Base-by-base conservation (phyloP, 1,284 basidiomycete species). In the Ganoderma resinaceum region DNA sequence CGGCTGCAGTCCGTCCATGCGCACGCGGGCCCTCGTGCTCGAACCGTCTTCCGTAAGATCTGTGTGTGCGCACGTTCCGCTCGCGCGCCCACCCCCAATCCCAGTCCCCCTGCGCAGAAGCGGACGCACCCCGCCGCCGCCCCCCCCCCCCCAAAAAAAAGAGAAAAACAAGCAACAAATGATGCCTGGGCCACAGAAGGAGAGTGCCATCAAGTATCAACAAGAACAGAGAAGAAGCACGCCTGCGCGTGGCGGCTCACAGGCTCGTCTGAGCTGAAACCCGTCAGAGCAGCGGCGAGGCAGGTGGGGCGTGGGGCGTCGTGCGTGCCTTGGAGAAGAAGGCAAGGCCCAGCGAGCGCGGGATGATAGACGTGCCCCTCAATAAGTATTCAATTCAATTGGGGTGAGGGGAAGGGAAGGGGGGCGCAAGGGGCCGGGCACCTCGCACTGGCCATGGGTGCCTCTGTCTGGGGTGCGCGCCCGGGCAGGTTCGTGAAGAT, bases 251-350 rank as follows among this genome's bases (percentile, higher is more conserved):
- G n/a, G 33, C 52, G n/a, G 33, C 52, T 16, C 18, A 9, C 40
- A 33, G 42, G 42, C 63, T 65, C 52, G 63, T 29, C 57, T 52
- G 58, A 53, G 64, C 46, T 61, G 59, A 66, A 66, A 66, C 64
- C 58, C 46, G 37, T 66, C 64, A 60, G 46, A 46, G 31, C 35
- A 23, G 31, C 1, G 63, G 33, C 1, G n/a, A n/a, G n/a, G 29
- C 16, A 43, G 31, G 57, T n/a, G 63, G 31, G 11, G 16, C 14
- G 35, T 4, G 9, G 5, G 4, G 35, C 35, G 35, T 35, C n/a
- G 35, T 35, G 37, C 12, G 49, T 63, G 61, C 43, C 46, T 52
- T 52, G 46, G n/a, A 35, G 31, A n/a, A 29, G 29, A 20, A 3
- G 42, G 18, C 31, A 33, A 18, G 29, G 14, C 2, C 29, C 31